These are phyloP conservation scores for Arabidopsis suecica DNA, from an alignment of 345 rosid genomes.

Conservation along the genomic window DNA sequence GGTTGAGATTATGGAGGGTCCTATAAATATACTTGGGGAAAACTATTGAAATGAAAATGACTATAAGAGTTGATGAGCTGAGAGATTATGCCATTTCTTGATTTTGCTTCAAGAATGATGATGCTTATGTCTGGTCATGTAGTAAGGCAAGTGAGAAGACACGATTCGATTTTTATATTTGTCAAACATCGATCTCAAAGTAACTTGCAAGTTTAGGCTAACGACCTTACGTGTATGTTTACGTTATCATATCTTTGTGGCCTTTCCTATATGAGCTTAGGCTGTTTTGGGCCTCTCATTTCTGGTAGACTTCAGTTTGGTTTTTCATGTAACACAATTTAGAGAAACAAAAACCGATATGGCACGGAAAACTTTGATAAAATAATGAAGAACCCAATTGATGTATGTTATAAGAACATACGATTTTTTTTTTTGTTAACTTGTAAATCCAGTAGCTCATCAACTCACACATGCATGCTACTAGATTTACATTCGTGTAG, in stretches of 20 bases:
- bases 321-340: neutral
- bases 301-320: neutral
- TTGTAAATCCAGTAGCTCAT: too few relatives aligned
- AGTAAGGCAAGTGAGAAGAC: slow-evolving; percentile 40
- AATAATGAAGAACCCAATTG: too few relatives aligned
- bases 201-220: slow-evolving; percentile 39
- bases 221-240: slow-evolving; percentile 25
- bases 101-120: slow-evolving; percentile 45
- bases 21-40: slow-evolving; percentile 26
- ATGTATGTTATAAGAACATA: too few relatives aligned
- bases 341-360: neutral
- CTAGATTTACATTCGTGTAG: too few relatives aligned
- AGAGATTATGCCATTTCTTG: slow-evolving; percentile 24
- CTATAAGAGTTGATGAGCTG: slow-evolving; percentile 25
- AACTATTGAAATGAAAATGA: slow-evolving; percentile 7
- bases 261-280: slow-evolving; percentile 2
- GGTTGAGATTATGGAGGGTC: slow-evolving; percentile 11
- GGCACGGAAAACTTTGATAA: neutral
- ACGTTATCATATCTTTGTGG: slow-evolving; percentile 25
- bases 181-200: slow-evolving; percentile 32
- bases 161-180: slow-evolving; percentile 25
- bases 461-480: too few relatives aligned
- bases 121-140: slow-evolving; percentile 35
- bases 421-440: too few relatives aligned
- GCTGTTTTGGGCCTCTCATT: slow-evolving; percentile 21